Evolutionary conservation across 2,329 filamentous ascomycete species (phyloP).

Genomic region (Sporothrix inflata): DNA sequence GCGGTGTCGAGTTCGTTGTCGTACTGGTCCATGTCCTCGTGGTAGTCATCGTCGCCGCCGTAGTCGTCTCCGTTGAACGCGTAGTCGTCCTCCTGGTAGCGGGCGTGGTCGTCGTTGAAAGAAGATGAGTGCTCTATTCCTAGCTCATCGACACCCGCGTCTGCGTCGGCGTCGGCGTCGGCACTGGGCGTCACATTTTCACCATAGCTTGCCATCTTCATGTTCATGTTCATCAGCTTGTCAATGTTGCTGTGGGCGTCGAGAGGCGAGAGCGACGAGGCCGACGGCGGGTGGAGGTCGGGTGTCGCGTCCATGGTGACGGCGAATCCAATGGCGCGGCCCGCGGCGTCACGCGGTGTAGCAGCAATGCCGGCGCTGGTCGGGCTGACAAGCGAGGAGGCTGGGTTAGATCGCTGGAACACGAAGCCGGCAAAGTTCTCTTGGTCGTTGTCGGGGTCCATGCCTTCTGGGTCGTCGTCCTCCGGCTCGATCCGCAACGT

Average conservation of each 20-base stretch:
- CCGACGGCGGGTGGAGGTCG: conserved; percentile 35
- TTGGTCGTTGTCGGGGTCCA: conserved; percentile 59
- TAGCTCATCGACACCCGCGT: conserved; percentile 37
- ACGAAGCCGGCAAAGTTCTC: conserved; percentile 65
- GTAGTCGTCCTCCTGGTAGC: neutral
- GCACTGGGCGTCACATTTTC: no score
- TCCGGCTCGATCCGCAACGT: conserved; percentile 30
- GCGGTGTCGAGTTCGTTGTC: neutral
- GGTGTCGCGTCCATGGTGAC: conserved; percentile 52
- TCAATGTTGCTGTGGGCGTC: conserved; percentile 22
- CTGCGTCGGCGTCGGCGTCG: neutral
- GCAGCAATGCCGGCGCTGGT: conserved; percentile 49
- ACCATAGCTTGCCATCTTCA: neutral
- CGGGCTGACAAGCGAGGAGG: conserved; percentile 56
- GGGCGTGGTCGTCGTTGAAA: neutral
- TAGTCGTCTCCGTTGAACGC: conserved; percentile 21
- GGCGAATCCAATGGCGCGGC: conserved; percentile 61
- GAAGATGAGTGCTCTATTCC: conserved; percentile 46
- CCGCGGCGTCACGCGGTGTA: conserved; percentile 60
- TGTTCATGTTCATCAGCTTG: conserved; percentile 30
- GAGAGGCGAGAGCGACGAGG: conserved; percentile 28
- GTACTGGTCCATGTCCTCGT: neutral
- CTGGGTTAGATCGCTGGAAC: conserved; percentile 58
- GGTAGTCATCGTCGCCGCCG: neutral
- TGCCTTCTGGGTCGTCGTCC: conserved; percentile 38